Conservation (phyloP, 441 rosid genomes). For the Arabidopsis hybrid region DNA sequence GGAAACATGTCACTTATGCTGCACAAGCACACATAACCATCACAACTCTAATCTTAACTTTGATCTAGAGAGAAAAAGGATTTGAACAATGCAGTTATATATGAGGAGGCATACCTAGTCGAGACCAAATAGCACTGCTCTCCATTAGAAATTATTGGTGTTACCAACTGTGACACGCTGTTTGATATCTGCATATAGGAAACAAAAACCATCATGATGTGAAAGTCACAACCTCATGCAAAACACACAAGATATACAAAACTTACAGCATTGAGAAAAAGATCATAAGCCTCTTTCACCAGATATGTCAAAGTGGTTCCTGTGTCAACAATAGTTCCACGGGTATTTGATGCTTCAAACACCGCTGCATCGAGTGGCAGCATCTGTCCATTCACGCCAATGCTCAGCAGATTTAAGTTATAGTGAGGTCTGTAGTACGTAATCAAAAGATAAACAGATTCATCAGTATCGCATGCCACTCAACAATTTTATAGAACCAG, state of each 20-base stretch:
- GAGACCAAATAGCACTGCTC: conserved; percentile 70
- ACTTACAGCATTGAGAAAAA: conserved; percentile 74
- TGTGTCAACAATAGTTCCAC: conserved; percentile 76
- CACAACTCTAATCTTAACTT: neutral
- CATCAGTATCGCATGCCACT: conserved; percentile 12
- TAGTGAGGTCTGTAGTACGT: conserved; percentile 68
- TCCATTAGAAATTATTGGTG: conserved; percentile 67
- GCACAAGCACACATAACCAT: conserved; percentile 35
- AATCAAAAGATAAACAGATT: conserved; percentile 7
- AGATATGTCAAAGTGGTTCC: conserved; percentile 82
- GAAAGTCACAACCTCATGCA: conserved; percentile 4
- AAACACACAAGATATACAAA: conserved; percentile 20
- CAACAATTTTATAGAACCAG: neutral
- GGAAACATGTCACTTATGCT: conserved; percentile 69
- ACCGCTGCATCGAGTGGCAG: conserved; percentile 57
- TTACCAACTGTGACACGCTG: conserved; percentile 61
- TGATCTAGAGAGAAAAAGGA: conserved; percentile 13
- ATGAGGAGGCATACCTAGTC: conserved; percentile 56
- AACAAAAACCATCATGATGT: conserved; percentile 22
- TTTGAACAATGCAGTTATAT: conserved; percentile 17
- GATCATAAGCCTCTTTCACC: conserved; percentile 73
- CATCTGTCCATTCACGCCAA: conserved; percentile 63
- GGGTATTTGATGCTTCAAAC: conserved; percentile 59
- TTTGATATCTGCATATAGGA: conserved; percentile 52
- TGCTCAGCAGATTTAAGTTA: conserved; percentile 70